Evolutionary conservation across 257 asterid species (phyloP).

Genomic region (Solanum sejunctum): DNA sequence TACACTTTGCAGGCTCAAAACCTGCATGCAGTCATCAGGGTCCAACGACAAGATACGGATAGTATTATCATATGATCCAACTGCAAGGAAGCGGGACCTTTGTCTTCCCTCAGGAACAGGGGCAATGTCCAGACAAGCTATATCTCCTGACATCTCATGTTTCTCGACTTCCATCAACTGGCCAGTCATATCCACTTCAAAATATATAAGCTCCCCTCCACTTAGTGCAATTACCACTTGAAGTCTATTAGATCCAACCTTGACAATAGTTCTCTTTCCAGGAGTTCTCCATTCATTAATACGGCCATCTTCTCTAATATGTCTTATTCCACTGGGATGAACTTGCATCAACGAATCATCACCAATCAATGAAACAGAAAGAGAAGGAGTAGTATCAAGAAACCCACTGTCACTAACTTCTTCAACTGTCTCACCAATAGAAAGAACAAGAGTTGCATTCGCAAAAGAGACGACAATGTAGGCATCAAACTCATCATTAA

Average conservation of each 20-base stretch:
- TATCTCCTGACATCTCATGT: slow-evolving; percentile 98
- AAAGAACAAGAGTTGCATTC: slow-evolving; percentile 97
- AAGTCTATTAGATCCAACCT: slow-evolving; percentile 93
- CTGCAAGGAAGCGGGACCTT: slow-evolving; percentile 96
- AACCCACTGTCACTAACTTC: slow-evolving; percentile 99
- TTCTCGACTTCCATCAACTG: slow-evolving; percentile 98
- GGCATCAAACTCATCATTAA: slow-evolving; percentile 91
- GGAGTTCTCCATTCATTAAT: slow-evolving; percentile 99
- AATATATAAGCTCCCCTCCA: slow-evolving; percentile 96
- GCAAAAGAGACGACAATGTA: slow-evolving; percentile 96
- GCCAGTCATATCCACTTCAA: slow-evolving; percentile 96
- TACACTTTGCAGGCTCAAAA: slow-evolving; percentile 91
- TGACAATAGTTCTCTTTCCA: slow-evolving; percentile 95
- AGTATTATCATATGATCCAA: slow-evolving; percentile 95
- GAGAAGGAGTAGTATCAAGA: slow-evolving; percentile 94
- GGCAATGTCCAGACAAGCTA: slow-evolving; percentile 98
- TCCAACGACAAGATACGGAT: slow-evolving; percentile 87
- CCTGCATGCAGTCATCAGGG: slow-evolving; percentile 97
- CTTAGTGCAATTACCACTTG: slow-evolving; percentile 98
- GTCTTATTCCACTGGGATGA: slow-evolving; percentile 97
- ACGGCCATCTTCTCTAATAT: slow-evolving; percentile 98
- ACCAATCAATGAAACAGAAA: slow-evolving; percentile 90
- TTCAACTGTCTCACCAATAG: slow-evolving; percentile 98
- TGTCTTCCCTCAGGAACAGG: slow-evolving; percentile 99
- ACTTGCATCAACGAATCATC: slow-evolving; percentile 99